phyloP scores from a whole-genome alignment of 2,329 filamentous ascomycete species.

The Venturia effusa region DNA sequence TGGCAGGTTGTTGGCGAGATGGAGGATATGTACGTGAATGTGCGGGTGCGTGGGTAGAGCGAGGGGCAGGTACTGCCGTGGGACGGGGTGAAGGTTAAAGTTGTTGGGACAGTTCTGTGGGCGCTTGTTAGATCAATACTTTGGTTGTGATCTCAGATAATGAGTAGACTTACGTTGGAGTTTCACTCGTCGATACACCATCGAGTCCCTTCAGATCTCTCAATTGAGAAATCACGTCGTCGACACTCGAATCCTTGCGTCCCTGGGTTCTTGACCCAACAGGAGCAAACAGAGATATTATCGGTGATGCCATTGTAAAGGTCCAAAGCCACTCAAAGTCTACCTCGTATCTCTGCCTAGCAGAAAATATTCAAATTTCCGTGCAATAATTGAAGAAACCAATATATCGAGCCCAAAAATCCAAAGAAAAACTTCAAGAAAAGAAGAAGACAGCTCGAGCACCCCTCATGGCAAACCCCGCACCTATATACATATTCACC shows the following conservation, averaged over 20 bases:
- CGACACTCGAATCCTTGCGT: conserved; percentile 5
- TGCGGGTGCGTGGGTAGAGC: conserved; percentile 9
- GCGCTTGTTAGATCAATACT: neutral
- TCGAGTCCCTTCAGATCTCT: conserved; percentile 3
- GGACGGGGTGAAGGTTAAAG: conserved; percentile 9
- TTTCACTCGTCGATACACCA: neutral
- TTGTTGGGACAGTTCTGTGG: neutral
- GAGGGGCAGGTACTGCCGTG: conserved; percentile 9
- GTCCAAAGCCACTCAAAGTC: neutral
- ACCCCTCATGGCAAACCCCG: too few species aligned
- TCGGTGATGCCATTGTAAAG: neutral
- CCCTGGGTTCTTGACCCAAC: neutral
- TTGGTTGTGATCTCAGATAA: neutral
- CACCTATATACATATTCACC: too few species aligned
- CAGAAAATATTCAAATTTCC: too few species aligned
- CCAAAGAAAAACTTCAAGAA: neutral
- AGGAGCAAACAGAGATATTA: conserved; percentile 1
- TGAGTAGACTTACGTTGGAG: neutral
- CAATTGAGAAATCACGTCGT: conserved; percentile 1
- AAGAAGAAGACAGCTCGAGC: too few species aligned
- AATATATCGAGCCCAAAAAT: neutral
- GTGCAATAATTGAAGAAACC: neutral
- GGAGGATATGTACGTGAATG: conserved; percentile 7
- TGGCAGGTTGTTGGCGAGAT: neutral
- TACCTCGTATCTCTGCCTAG: too few species aligned